Base-by-base conservation (phyloP, 768 basidiomycete species). In the Neoboletus brunneissimus region DNA sequence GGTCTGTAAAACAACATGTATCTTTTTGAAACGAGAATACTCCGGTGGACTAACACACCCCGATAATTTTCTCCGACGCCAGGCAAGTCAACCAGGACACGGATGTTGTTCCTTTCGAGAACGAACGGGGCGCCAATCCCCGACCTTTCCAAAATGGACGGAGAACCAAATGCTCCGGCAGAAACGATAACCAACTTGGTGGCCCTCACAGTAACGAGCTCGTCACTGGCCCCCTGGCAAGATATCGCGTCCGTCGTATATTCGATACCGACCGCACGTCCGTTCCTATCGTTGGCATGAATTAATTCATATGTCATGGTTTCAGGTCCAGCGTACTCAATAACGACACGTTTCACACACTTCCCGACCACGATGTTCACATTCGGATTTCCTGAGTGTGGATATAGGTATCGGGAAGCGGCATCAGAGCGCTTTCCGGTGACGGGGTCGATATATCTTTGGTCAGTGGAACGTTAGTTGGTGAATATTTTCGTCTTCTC, bases 1-100 rank as follows among this genome's bases (percentile, higher is more conserved):
- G 73, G 73, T 78, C 56, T 75, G 38, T 5, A 32, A 22, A 32
- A 29, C 7, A 31, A 15, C 1, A 8, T 9, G 1, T 29, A 11
- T 29, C 25, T 15, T 8, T 15, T 6, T 34, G 20, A 37, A n/a
- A 34, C 4, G 6, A 38, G 38, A 2, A 9, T 1, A 7, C 3
- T 1, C 5, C 2, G 4, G 5, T 3, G 1, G 4, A 23, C 0
- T 0, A 18, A 61, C 69, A 38, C 50, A 80, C 83, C 84, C 60
- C 79, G 76, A 51, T 81, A 83, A 59, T 89, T 81, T 64, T 87
- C 85, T 12, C 91, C 90, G 0, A 94, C 90, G 8, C 86, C 88
- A 5, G 88, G 88, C 8, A 91, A 79, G 51, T 90, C 84, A 11
- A 88, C 77, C 11, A 82, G 43, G 52, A 77, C 72, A 9, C 64